Conservation (phyloP, 176 grass and related monocot species). For the Saccharum spontaneum region DNA sequence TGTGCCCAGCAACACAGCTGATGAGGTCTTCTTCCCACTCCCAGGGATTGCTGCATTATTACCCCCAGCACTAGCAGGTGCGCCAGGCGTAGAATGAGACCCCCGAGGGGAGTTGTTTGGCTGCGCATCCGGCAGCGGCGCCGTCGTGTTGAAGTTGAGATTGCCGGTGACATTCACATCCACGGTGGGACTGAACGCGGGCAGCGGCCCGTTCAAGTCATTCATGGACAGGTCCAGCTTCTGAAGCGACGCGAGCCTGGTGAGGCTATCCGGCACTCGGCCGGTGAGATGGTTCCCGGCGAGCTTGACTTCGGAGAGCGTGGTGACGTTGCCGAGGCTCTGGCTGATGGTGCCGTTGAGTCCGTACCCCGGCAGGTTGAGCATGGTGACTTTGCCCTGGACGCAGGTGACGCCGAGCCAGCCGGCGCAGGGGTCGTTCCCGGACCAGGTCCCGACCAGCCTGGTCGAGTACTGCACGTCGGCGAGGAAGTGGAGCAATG, state of each 20-base stretch:
- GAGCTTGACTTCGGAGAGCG: constrained; percentile 53
- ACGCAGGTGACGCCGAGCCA: constrained; percentile 74
- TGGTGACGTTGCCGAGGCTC: constrained; percentile 53
- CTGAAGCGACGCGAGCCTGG: constrained; percentile 45
- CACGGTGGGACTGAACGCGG: constrained; percentile 42
- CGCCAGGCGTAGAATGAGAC: background rate
- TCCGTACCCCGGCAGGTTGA: constrained; percentile 48
- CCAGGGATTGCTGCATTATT: background rate
- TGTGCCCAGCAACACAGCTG: constrained; percentile 35
- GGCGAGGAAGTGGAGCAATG: constrained; percentile 62
- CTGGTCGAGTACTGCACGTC: constrained; percentile 36
- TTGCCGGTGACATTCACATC: constrained; percentile 49
- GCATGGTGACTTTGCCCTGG: constrained; percentile 29
- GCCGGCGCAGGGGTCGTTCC: constrained; percentile 51
- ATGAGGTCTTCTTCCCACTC: background rate
- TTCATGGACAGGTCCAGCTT: constrained; percentile 74
- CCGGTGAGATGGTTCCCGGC: constrained; percentile 62
- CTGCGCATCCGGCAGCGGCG: background rate
- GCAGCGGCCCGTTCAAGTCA: constrained; percentile 60
- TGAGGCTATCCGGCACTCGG: constrained; percentile 54
- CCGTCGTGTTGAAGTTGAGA: constrained; percentile 35
- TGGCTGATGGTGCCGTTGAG: constrained; percentile 78
- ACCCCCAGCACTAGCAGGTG: background rate
- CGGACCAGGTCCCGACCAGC: constrained; percentile 44
- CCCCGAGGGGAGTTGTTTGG: background rate